Conservation (phyloP, 345 rosid genomes). For the Eucalyptus microcorys region DNA sequence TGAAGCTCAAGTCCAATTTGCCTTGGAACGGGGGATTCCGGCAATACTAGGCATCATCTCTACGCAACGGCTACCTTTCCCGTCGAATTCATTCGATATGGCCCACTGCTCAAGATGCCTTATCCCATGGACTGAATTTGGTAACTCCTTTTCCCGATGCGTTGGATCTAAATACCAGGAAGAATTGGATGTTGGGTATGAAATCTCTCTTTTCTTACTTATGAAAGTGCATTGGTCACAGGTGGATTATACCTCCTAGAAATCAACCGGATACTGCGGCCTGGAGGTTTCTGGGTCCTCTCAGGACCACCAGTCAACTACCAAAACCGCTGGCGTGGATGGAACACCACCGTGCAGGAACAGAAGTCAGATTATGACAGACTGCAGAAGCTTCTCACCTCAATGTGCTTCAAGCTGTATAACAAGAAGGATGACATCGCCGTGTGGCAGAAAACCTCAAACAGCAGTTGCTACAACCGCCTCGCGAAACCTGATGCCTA, state of each 20-base stretch:
- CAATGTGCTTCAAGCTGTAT: constrained; percentile 90
- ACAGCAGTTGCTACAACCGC: constrained; percentile 52
- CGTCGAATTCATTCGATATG: constrained; percentile 93
- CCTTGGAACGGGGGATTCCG: constrained; percentile 95
- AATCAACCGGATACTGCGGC: constrained; percentile 84
- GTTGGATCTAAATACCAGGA: not conserved
- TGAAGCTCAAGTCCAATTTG: constrained; percentile 98
- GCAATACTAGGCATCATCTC: constrained; percentile 97
- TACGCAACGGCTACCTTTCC: constrained; percentile 93
- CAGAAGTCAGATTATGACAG: constrained; percentile 78
- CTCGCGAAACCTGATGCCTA: constrained; percentile 56
- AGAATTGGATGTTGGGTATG: not conserved
- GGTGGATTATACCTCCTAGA: constrained; percentile 96
- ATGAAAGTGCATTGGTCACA: constrained; percentile 6
- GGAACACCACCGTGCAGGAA: constrained; percentile 95
- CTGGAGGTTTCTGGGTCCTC: constrained; percentile 98
- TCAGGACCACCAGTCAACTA: constrained; percentile 99
- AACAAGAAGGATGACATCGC: constrained; percentile 87
- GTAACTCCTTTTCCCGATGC: constrained; percentile 17
- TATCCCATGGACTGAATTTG: constrained; percentile 99
- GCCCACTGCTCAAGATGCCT: constrained; percentile 99
- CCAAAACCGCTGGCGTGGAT: constrained; percentile 83
- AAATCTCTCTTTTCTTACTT: not conserved
- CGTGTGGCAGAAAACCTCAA: constrained; percentile 88
- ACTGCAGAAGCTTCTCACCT: constrained; percentile 60